Conservation (phyloP, 129 eudicot genomes). For the Centella asiatica region DNA sequence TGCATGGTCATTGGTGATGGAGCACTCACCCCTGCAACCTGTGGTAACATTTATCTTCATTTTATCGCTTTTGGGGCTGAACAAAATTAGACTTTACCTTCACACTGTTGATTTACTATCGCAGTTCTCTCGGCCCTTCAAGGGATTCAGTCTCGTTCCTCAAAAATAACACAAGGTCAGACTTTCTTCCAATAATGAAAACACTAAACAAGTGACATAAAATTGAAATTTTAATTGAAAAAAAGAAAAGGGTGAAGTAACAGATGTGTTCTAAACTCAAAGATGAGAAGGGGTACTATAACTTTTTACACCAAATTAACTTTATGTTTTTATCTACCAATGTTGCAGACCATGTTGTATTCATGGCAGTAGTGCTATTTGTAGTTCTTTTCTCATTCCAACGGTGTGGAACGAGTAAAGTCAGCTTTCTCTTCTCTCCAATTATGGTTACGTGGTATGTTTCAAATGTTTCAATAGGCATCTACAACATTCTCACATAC, state of each 20-base stretch:
- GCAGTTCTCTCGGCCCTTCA: conserved; percentile 23
- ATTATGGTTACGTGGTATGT: conserved; percentile 65
- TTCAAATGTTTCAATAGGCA: conserved; percentile 47
- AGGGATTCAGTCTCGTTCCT: conserved; percentile 28
- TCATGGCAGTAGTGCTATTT: conserved; percentile 43
- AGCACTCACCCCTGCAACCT: conserved; percentile 75
- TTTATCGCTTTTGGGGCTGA: too few species aligned
- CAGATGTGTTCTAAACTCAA: too few species aligned
- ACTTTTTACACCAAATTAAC: too few species aligned
- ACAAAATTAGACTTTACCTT: not conserved
- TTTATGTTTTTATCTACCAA: conserved; percentile 1
- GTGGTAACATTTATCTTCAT: too few species aligned
- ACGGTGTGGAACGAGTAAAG: conserved; percentile 54
- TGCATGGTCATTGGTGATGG: conserved; percentile 84
- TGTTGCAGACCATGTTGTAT: conserved; percentile 55
- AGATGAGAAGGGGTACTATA: too few species aligned
- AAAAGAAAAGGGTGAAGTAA: too few species aligned
- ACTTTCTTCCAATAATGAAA: too few species aligned
- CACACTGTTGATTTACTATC: not conserved
- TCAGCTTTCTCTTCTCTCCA: conserved; percentile 73
- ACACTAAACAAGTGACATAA: too few species aligned
- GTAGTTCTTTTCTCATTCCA: conserved; percentile 51
- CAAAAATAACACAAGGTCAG: conserved; percentile 28
- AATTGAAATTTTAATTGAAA: too few species aligned
- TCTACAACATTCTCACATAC: conserved; percentile 40